phyloP scores from a whole-genome alignment of 2,329 filamentous ascomycete species.

The Sporothrix brunneoviolacea region DNA sequence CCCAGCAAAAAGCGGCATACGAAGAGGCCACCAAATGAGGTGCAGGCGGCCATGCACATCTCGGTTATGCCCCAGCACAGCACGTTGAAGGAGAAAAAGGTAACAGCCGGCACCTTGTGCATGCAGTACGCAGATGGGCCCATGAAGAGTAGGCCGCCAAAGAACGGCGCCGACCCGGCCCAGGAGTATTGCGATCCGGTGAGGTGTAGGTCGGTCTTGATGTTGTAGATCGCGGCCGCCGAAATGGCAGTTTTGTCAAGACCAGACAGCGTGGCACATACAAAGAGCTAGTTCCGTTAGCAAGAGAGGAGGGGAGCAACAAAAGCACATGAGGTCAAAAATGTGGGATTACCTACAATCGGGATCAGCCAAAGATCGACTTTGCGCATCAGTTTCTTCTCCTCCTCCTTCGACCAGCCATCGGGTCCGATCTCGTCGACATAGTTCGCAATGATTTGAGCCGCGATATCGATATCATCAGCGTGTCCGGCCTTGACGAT shows the following conservation, averaged over 20 bases:
- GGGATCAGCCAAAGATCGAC: conserved; percentile 19
- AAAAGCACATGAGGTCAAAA: conserved; percentile 5
- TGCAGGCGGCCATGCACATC: conserved; percentile 20
- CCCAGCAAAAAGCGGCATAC: conserved; percentile 21
- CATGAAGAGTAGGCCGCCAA: conserved; percentile 22
- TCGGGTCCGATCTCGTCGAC: conserved; percentile 16
- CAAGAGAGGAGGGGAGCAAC: conserved; percentile 15
- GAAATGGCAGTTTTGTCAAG: conserved; percentile 22
- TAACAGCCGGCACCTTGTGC: conserved; percentile 17
- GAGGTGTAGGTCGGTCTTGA: conserved; percentile 20
- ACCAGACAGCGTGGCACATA: conserved; percentile 14
- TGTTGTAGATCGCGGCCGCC: conserved; percentile 22
- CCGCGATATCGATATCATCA: conserved; percentile 23
- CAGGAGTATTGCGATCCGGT: conserved; percentile 24
- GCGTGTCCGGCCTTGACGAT: conserved; percentile 22
- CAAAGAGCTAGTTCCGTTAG: conserved; percentile 2
- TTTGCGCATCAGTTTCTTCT: conserved; percentile 15
- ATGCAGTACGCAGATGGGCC: conserved; percentile 20
- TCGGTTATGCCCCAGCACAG: conserved; percentile 20
- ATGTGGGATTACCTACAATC: conserved; percentile 12
- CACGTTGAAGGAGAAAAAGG: conserved; percentile 18
- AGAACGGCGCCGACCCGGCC: conserved; percentile 22
- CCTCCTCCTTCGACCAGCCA: conserved; percentile 18
- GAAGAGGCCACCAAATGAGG: conserved; percentile 18
- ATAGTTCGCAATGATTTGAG: conserved; percentile 23